phyloP scores from a whole-genome alignment of 2,329 filamentous ascomycete species.

The Clonostachys solani region DNA sequence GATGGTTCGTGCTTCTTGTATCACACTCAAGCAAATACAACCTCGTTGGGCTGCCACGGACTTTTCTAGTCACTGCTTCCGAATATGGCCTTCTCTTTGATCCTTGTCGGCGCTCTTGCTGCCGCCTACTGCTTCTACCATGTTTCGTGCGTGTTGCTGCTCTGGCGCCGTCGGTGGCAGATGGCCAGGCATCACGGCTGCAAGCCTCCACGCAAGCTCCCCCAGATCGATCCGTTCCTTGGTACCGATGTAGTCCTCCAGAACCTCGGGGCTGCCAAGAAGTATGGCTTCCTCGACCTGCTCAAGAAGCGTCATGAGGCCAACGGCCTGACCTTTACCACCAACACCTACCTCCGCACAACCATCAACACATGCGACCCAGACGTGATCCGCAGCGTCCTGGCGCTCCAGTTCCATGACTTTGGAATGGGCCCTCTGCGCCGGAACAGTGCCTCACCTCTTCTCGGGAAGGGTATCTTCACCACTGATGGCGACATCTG shows the following conservation, averaged over 20 bases:
- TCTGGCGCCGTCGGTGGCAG: no score
- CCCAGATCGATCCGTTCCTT: neutral
- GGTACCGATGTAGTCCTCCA: neutral
- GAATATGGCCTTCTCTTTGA: no score
- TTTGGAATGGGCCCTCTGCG: constrained; percentile 24
- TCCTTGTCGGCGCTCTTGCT: no score
- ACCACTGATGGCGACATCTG: constrained; percentile 33
- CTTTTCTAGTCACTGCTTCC: no score
- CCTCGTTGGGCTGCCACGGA: no score
- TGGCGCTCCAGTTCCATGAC: constrained; percentile 43
- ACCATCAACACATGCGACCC: constrained; percentile 27
- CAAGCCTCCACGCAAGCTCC: no score
- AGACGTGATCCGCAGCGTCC: constrained; percentile 44
- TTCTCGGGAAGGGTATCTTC: constrained; percentile 36
- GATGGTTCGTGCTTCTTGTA: no score
- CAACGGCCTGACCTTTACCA: neutral
- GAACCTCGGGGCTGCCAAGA: neutral
- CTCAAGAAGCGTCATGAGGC: neutral
- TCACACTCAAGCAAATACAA: no score
- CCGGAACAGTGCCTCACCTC: constrained; percentile 6
- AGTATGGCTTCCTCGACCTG: neutral
- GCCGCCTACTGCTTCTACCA: no score
- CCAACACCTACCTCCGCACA: neutral
- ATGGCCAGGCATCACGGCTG: no score
- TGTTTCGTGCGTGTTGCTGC: no score